Conservation (phyloP, 2,329 filamentous ascomycete species). For the Trichophyton simii region DNA sequence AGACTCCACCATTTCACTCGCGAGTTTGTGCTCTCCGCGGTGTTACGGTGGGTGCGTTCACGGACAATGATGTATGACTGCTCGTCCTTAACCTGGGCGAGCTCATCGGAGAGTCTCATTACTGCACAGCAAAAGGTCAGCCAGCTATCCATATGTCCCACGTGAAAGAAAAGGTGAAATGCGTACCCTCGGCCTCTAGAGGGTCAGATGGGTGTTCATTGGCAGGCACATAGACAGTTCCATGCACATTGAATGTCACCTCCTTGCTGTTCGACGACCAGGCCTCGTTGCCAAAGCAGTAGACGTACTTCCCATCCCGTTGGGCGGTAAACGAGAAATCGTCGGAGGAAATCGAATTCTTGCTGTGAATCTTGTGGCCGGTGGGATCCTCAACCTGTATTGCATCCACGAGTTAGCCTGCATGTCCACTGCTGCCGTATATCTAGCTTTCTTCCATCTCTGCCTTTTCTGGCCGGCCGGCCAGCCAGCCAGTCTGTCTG, state of each 20-base stretch:
- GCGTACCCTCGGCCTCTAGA: slow-evolving; percentile 69
- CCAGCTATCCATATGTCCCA: not conserved
- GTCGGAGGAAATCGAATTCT: slow-evolving; percentile 72
- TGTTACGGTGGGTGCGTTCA: slow-evolving; percentile 94
- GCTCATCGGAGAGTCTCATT: slow-evolving; percentile 66
- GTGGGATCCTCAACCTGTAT: slow-evolving; percentile 63
- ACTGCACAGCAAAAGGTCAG: slow-evolving; percentile 43
- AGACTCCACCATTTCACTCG: slow-evolving; percentile 99
- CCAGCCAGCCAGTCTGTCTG: not conserved
- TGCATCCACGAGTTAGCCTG: not conserved
- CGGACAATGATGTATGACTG: slow-evolving; percentile 93
- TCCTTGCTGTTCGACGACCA: slow-evolving; percentile 96
- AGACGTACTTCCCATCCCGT: slow-evolving; percentile 77
- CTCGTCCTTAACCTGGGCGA: slow-evolving; percentile 91
- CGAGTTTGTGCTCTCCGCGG: slow-evolving; percentile 93
- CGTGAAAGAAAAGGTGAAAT: not conserved
- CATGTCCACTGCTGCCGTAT: not conserved
- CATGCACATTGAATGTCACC: slow-evolving; percentile 98
- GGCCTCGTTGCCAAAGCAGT: slow-evolving; percentile 99
- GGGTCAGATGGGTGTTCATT: slow-evolving; percentile 73
- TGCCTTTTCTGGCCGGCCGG: not conserved
- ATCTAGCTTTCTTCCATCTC: not conserved
- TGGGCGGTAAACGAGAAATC: slow-evolving; percentile 84
- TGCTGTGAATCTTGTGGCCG: slow-evolving; percentile 63
- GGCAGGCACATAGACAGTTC: slow-evolving; percentile 93